Conservation (phyloP, 805 yeast species). For the Wickerhamomyces silvicola region DNA sequence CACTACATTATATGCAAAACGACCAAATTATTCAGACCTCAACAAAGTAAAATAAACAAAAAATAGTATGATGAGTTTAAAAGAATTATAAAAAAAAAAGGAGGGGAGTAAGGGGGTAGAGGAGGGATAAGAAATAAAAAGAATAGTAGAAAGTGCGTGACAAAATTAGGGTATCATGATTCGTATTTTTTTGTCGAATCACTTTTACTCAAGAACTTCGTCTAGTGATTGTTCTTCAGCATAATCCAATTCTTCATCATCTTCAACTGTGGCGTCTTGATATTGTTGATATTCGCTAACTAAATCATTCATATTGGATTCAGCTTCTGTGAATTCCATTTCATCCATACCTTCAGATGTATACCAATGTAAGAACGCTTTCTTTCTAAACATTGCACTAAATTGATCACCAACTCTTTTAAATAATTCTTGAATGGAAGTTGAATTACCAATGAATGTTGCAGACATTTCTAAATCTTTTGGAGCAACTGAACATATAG, state of each 20-base stretch:
- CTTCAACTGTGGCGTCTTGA: slow-evolving; percentile 86
- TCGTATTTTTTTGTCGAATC: too few species aligned
- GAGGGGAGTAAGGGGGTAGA: too few species aligned
- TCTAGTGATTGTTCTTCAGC: slow-evolving; percentile 25
- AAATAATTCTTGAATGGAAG: slow-evolving; percentile 98
- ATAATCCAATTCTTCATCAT: slow-evolving; percentile 44
- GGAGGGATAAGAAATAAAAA: neutral
- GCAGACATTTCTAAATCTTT: slow-evolving; percentile 87
- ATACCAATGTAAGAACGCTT: slow-evolving; percentile 99
- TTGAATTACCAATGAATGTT: slow-evolving; percentile 94
- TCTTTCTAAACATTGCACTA: slow-evolving; percentile 96
- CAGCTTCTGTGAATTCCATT: slow-evolving; percentile 97
- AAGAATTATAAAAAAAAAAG: too few species aligned
- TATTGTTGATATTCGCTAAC: slow-evolving; percentile 96
- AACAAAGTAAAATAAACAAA: too few species aligned
- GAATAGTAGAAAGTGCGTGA: too few species aligned
- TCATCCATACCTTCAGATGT: slow-evolving; percentile 99
- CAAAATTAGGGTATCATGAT: too few species aligned
- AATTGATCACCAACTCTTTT: slow-evolving; percentile 93
- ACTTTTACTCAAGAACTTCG: slow-evolving; percentile 23
- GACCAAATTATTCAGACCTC: too few species aligned
- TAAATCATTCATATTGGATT: slow-evolving; percentile 95
- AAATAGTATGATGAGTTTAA: too few species aligned
- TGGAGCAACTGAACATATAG: slow-evolving; percentile 94
- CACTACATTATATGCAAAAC: too few species aligned